These are phyloP conservation scores for Akanthomyces dipterigenus DNA, from an alignment of 2,329 filamentous ascomycete species.

Conservation along the genomic window DNA sequence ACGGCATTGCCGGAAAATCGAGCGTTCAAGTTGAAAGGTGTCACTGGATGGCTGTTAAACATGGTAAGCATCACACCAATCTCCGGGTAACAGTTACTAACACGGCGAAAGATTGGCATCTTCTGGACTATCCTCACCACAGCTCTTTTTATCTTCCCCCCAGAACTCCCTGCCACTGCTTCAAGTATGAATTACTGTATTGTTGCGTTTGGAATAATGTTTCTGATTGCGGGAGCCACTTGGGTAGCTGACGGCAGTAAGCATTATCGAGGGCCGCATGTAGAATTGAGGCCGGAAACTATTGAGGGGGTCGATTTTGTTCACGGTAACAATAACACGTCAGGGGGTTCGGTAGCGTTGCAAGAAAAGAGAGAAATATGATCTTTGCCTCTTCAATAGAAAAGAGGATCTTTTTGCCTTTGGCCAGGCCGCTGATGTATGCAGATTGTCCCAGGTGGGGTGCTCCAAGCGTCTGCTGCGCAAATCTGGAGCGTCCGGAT, in stretches of 20 bases:
- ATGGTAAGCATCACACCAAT: not conserved
- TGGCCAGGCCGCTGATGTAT: not conserved
- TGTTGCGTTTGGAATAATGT: constrained; percentile 40
- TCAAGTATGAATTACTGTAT: constrained; percentile 60
- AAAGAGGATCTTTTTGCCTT: not conserved
- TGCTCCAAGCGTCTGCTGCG: too few relatives aligned
- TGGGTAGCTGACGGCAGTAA: constrained; percentile 44
- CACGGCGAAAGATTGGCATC: constrained; percentile 37
- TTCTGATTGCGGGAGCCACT: constrained; percentile 35
- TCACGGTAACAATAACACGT: not conserved
- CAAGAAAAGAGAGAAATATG: not conserved
- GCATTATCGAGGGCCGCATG: constrained; percentile 27
- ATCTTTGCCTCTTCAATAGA: too few relatives aligned
- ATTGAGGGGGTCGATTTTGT: not conserved
- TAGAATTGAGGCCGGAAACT: not conserved
- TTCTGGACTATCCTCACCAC: constrained; percentile 61
- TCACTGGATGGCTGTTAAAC: not conserved
- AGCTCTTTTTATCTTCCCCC: constrained; percentile 37
- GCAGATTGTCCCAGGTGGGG: too few relatives aligned
- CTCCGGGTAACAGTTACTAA: not conserved
- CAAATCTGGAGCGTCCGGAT: too few relatives aligned
- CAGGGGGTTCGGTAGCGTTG: not conserved
- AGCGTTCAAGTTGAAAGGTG: not conserved
- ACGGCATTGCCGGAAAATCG: not conserved
- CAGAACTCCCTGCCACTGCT: constrained; percentile 44